Conservation (phyloP, 176 grass and related monocot genomes). For the Cymbopogon citratus region DNA sequence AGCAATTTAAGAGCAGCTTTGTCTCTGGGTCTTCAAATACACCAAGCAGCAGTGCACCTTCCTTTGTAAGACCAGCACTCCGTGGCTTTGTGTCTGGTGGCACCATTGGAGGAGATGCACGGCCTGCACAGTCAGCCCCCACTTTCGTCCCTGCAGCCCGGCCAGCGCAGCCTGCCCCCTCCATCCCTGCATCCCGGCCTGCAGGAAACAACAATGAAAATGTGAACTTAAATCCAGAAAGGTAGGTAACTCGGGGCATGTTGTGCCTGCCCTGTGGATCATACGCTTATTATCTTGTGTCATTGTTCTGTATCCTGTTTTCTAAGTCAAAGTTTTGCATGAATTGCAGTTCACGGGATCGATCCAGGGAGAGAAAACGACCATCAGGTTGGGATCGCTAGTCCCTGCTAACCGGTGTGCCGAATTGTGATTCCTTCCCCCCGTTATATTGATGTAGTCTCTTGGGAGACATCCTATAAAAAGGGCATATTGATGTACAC, state of each 20-base stretch:
- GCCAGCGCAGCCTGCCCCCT: background rate
- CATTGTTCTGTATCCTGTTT: background rate
- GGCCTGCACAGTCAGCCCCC: conserved; percentile 8
- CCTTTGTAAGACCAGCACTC: conserved; percentile 53
- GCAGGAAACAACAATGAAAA: conserved; percentile 45
- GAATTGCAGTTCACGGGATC: conserved; percentile 63
- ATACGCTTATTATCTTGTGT: conserved; percentile 4
- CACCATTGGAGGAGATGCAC: conserved; percentile 60
- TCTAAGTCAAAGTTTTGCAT: conserved; percentile 24
- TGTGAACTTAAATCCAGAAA: conserved; percentile 53
- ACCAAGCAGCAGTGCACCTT: conserved; percentile 29
- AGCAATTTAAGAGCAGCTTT: conserved; percentile 89
- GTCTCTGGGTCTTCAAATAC: conserved; percentile 64
- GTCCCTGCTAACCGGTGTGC: conserved; percentile 9
- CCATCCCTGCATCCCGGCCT: conserved; percentile 34
- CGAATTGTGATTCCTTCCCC: conserved; percentile 1
- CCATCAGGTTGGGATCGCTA: conserved; percentile 89
- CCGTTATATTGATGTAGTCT: conserved; percentile 7
- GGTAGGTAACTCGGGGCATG: conserved; percentile 30
- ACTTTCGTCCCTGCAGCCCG: conserved; percentile 11
- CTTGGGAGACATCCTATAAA: background rate
- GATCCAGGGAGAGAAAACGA: conserved; percentile 70
- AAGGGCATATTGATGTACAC: conserved; percentile 28
- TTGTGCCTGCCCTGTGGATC: background rate
- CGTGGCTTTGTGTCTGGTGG: conserved; percentile 91